Evolutionary conservation across 2,329 filamentous ascomycete genomes (phyloP), one percentile per base, ranked within the genome.

Genomic region (Metarhizium brunneum): DNA sequence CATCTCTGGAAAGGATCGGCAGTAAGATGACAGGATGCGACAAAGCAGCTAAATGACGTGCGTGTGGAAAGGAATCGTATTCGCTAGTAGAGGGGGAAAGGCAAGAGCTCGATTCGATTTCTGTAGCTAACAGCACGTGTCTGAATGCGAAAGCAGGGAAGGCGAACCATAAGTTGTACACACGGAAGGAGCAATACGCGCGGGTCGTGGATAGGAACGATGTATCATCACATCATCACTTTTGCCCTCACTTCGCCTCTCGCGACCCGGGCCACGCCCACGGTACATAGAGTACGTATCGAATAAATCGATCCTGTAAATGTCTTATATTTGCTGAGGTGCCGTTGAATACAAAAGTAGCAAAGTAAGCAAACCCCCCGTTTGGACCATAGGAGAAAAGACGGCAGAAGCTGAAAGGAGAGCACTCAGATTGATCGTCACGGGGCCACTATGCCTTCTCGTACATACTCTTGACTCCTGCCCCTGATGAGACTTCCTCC

Each of bases 381-480:
- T 11, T 35, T 3, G 32, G 4, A 35, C 32, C 6, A 11, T 11
- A 35, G 7, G 32, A 35, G 10, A 11, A 35, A 35, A 35, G 32
- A 35, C 6, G 10, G 10, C 32, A 35, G 10, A 35, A 35, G 32
- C 32, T 11, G 11, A 35, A 35, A 35, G 32, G 7, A 35, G 10
- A 7, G 32, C 32, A 35, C 32, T 35, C 32, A 2, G 32, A 11
- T 7, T 35, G 10, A 35, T 35, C 32, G 32, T 35, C 32, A 2
- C 11, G 32, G 25, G 25, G 32, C 32, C 32, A 11, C 10, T n/a
- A 47, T 20, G 14, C 20, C 25, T 16, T 45, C 29, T 48, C 35
- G 25, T 55, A 55, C 11, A 57, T 42, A 35, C 55, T 49, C 42
- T 51, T 52, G 18, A 36, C 53, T 14, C 45, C 52, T 7, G 32